Percentiles rank a stretch among this genome's conserved stretches.
phyloP scores from a whole-genome alignment of 1,139 yeast species.

The Protomyces inundatus region DNA sequence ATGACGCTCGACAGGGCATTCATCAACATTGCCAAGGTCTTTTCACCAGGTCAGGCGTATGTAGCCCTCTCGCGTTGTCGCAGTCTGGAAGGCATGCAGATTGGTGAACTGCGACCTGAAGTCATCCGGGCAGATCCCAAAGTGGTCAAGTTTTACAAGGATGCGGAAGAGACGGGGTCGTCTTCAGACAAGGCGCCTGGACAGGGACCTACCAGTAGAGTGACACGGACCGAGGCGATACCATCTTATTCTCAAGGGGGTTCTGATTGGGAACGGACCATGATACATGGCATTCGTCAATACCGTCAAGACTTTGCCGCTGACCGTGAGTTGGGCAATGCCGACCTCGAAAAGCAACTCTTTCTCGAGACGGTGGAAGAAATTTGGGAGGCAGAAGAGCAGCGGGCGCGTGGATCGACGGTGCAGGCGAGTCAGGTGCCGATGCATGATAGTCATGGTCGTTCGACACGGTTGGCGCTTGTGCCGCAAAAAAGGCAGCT shows the following conservation, averaged over 20 bases:
- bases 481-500: not conserved
- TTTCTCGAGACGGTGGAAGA: constrained; percentile 13
- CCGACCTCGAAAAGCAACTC: constrained; percentile 1
- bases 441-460: not conserved
- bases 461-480: not conserved
- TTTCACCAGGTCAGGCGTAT: constrained; percentile 87
- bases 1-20: constrained; percentile 79
- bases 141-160: constrained; percentile 1
- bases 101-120: constrained; percentile 53
- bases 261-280: not conserved
- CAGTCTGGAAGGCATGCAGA: constrained; percentile 64
- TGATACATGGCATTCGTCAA: not conserved
- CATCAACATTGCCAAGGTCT: constrained; percentile 69
- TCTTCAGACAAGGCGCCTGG: not conserved
- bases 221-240: too few species aligned
- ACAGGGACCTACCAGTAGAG: not conserved
- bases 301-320: not conserved
- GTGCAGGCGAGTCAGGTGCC: not conserved
- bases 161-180: not conserved
- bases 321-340: not conserved
- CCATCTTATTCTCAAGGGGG: too few species aligned
- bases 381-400: not conserved
- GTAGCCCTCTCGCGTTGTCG: constrained; percentile 90
- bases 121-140: constrained; percentile 21
- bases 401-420: not conserved